A percentile compares a stretch with the other conserved stretches of the same genome.
Conservation (phyloP, 495 filamentous ascomycete species). For the Annulohypoxylon bovei region DNA sequence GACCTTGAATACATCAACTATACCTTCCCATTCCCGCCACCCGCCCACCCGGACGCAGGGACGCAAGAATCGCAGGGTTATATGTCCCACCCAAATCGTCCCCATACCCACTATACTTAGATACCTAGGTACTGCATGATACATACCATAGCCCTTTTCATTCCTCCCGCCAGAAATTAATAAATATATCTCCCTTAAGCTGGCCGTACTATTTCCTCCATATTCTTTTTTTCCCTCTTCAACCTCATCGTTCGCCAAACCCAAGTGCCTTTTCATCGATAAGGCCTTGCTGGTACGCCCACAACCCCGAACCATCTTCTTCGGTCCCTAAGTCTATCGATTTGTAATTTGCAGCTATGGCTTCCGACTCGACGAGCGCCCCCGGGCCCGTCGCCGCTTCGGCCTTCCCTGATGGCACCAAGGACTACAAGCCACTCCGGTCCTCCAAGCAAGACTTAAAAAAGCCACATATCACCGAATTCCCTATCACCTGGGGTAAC, state of each 20-base stretch:
- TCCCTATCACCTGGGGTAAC: conserved; percentile 82
- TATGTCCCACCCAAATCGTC: conserved; percentile 37
- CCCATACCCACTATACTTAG: conserved; percentile 41
- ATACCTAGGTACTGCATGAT: conserved; percentile 19
- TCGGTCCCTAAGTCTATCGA: not conserved
- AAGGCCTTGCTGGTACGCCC: conserved; percentile 32
- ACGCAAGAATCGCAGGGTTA: conserved; percentile 29
- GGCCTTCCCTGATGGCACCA: conserved; percentile 60
- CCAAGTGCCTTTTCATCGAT: conserved; percentile 19
- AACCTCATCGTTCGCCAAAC: conserved; percentile 28
- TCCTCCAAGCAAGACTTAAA: conserved; percentile 57
- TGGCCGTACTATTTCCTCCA: conserved; percentile 1
- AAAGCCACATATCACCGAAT: conserved; percentile 65
- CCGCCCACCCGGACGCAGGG: conserved; percentile 25
- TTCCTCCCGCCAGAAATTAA: conserved; percentile 15
- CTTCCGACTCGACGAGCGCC: conserved; percentile 50
- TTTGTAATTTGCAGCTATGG: conserved; percentile 50
- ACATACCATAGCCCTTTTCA: conserved; percentile 15
- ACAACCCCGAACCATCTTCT: not conserved
- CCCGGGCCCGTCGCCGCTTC: conserved; percentile 44
- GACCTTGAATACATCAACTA: not conserved
- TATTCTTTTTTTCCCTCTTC: conserved; percentile 10
- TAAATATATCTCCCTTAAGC: conserved; percentile 32
- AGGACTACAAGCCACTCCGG: conserved; percentile 58
- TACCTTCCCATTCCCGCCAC: conserved; percentile 35